These are phyloP conservation scores for Echinosophora koreensis DNA, from an alignment of 306 rosid genomes.

Conservation along the genomic window DNA sequence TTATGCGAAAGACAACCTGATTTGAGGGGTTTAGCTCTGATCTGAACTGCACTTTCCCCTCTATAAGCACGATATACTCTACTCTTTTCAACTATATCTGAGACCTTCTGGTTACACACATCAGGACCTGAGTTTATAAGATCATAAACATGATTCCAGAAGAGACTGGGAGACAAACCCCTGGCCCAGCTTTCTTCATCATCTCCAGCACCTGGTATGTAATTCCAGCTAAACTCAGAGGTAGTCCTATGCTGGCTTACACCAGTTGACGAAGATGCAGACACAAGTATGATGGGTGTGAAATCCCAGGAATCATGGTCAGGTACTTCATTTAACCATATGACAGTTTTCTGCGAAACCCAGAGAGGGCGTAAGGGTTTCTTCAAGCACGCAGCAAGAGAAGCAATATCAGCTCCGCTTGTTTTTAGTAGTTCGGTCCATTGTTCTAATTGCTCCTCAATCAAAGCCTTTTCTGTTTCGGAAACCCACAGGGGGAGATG, in stretches of 20 bases:
- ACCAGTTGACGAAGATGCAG: conserved; percentile 69
- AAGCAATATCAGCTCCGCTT: conserved; percentile 82
- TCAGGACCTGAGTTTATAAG: conserved; percentile 79
- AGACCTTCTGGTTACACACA: conserved; percentile 79
- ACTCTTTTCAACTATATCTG: conserved; percentile 80
- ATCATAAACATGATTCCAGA: conserved; percentile 80
- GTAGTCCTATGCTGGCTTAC: conserved; percentile 63
- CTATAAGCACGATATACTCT: conserved; percentile 71
- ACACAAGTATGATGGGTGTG: conserved; percentile 88
- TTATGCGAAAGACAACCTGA: conserved; percentile 49
- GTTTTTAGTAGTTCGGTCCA: conserved; percentile 73
- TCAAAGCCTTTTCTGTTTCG: conserved; percentile 71
- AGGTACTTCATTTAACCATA: conserved; percentile 94
- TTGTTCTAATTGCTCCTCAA: conserved; percentile 74
- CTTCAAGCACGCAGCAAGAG: conserved; percentile 69
- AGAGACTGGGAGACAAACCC: conserved; percentile 78
- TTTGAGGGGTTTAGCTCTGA: conserved; percentile 62
- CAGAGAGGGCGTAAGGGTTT: conserved; percentile 91
- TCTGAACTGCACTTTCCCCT: conserved; percentile 78
- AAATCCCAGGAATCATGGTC: conserved; percentile 95
- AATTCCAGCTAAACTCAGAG: conserved; percentile 93
- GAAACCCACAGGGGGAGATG: conserved; percentile 96
- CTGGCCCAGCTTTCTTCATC: conserved; percentile 98
- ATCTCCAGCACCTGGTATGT: conserved; percentile 89
- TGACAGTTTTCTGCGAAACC: conserved; percentile 88